phyloP scores from a whole-genome alignment of 768 basidiomycete genomes.

The Kondoa subrosea region DNA sequence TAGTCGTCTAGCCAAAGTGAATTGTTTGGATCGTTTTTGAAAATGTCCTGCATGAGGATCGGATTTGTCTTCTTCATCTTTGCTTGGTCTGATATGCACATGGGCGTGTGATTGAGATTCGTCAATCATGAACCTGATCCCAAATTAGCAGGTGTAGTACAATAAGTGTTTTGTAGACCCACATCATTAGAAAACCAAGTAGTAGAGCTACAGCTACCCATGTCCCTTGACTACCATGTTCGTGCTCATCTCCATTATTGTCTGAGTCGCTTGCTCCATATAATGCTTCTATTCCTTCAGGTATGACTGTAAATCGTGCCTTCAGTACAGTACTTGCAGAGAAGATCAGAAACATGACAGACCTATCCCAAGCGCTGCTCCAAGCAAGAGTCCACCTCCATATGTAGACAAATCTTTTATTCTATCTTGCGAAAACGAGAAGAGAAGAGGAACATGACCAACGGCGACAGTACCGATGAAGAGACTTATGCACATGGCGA shows the following conservation, averaged over 20 bases:
- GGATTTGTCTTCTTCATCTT: neutral
- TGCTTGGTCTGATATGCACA: slow-evolving; percentile 1
- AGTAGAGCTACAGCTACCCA: slow-evolving; percentile 32
- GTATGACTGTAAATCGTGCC: neutral
- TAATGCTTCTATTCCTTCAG: slow-evolving; percentile 36
- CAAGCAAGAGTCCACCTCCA: slow-evolving; percentile 53
- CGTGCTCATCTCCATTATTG: slow-evolving; percentile 20
- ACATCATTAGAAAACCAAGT: slow-evolving; percentile 27
- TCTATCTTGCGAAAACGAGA: slow-evolving; percentile 31
- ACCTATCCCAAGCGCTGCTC: slow-evolving; percentile 76
- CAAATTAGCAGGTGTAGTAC: neutral
- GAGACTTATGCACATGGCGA: slow-evolving; percentile 17
- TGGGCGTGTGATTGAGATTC: slow-evolving; percentile 21
- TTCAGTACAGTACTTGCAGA: neutral
- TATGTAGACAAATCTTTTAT: slow-evolving; percentile 36
- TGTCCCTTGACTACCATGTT: slow-evolving; percentile 17
- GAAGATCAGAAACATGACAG: slow-evolving; percentile 50
- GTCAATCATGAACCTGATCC: slow-evolving; percentile 37
- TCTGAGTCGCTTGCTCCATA: slow-evolving; percentile 18
- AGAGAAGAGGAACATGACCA: slow-evolving; percentile 13
- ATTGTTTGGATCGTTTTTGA: slow-evolving; percentile 26
- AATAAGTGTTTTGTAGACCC: neutral
- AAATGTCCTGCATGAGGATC: neutral
- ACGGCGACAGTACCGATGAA: slow-evolving; percentile 10
- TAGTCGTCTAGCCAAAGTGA: slow-evolving; percentile 28